Conservation (phyloP, 257 asterid genomes). For the Lycium ferocissimum region DNA sequence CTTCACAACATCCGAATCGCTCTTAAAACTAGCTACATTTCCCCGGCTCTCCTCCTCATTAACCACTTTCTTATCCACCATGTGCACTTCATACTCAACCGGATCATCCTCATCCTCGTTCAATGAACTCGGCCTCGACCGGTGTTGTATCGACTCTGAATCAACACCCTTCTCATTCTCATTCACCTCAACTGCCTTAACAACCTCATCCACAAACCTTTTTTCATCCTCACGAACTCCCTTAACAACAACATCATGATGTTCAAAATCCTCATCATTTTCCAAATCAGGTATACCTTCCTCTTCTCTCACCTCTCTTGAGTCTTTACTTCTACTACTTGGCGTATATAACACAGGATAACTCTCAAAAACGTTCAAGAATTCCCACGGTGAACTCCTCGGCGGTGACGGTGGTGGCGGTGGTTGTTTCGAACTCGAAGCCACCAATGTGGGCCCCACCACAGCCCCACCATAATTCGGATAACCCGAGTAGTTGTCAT, state of each 20-base stretch:
- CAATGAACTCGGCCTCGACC: constrained; percentile 52
- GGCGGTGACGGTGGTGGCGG: constrained; percentile 92
- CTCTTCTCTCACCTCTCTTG: constrained; percentile 88
- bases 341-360: constrained; percentile 66
- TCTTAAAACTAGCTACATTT: constrained; percentile 58
- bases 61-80: constrained; percentile 89
- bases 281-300: constrained; percentile 99
- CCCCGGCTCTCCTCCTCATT: constrained; percentile 57
- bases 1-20: constrained; percentile 71
- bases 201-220: constrained; percentile 62
- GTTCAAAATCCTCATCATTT: constrained; percentile 64
- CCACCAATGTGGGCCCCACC: not conserved
- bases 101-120: constrained; percentile 69
- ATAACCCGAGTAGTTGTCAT: constrained; percentile 50
- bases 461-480: constrained; percentile 41
- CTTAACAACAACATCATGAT: constrained; percentile 64
- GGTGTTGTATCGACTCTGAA: constrained; percentile 58
- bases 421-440: constrained; percentile 57
- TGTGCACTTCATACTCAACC: constrained; percentile 76
- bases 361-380: constrained; percentile 83
- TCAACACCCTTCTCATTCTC: constrained; percentile 48
- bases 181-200: constrained; percentile 41
- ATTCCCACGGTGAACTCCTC: constrained; percentile 81
- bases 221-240: constrained; percentile 83
- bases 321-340: constrained; percentile 78